Evolutionary conservation across 352 stramenopile species (phyloP).

Genomic region (Globisporangium rhizosaccharum): DNA sequence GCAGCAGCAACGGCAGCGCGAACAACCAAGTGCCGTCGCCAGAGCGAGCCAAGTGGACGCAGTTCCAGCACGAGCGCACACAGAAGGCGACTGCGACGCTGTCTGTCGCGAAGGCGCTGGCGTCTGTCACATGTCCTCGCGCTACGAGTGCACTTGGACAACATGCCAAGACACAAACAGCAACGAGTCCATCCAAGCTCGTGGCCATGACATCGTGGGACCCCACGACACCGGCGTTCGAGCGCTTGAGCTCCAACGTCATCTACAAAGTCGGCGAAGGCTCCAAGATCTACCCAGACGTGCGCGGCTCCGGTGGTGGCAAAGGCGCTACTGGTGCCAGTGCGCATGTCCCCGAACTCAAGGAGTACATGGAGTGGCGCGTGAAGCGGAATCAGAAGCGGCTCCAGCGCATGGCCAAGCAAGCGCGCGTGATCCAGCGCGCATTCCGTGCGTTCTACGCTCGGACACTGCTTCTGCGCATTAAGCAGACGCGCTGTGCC

Average conservation of each 20-base stretch:
- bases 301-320: neutral
- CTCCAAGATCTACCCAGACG: slow-evolving; percentile 83
- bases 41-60: slow-evolving; percentile 32
- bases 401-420: slow-evolving; percentile 79
- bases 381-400: slow-evolving; percentile 92
- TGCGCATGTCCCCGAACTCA: slow-evolving; percentile 65
- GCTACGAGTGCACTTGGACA: neutral
- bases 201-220: slow-evolving; percentile 48
- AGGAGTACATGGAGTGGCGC: slow-evolving; percentile 96
- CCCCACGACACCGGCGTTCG: slow-evolving; percentile 77
- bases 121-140: neutral
- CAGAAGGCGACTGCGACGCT: slow-evolving; percentile 6
- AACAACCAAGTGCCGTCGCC: slow-evolving; percentile 28
- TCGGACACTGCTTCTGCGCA: slow-evolving; percentile 65
- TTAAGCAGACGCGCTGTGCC: slow-evolving; percentile 74
- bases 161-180: neutral
- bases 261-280: slow-evolving; percentile 80
- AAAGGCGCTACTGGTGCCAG: neutral
- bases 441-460: slow-evolving; percentile 87
- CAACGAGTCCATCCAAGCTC: slow-evolving; percentile 20
- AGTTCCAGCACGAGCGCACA: slow-evolving; percentile 32
- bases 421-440: slow-evolving; percentile 86
- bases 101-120: neutral
- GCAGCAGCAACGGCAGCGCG: neutral
- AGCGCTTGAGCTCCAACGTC: slow-evolving; percentile 80